Evolutionary conservation across 73 alveolate genomes (phyloP).

Genomic region (Paramecium tetraurelia): DNA sequence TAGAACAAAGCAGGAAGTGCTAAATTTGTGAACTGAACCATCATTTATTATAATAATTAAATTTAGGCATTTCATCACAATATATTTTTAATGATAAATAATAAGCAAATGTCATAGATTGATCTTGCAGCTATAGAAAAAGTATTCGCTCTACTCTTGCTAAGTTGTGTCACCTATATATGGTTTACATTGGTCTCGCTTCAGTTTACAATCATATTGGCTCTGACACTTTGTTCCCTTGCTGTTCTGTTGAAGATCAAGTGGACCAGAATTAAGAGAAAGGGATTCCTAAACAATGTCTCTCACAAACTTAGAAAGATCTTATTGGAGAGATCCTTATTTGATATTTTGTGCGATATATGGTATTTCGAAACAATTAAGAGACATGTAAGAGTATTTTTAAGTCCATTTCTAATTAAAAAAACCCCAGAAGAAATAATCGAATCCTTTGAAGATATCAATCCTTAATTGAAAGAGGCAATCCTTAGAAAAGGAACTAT

Average conservation of each 20-base stretch:
- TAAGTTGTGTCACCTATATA: not conserved
- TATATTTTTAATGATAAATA: not conserved
- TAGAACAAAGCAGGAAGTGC: constrained; percentile 35
- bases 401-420: constrained; percentile 22
- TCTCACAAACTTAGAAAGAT: not conserved
- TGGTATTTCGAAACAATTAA: constrained; percentile 42
- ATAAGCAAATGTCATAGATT: not conserved
- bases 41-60: not conserved
- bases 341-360: constrained; percentile 36
- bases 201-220: not conserved
- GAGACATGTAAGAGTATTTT: constrained; percentile 39
- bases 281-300: not conserved
- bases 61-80: not conserved
- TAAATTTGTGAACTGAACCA: constrained; percentile 56
- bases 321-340: constrained; percentile 15
- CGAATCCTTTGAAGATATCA: constrained; percentile 29
- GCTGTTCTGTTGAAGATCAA: not conserved
- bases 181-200: not conserved
- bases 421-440: constrained; percentile 26
- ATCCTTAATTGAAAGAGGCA: not conserved
- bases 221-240: not conserved
- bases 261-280: not conserved
- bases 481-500: constrained; percentile 7
- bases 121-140: not conserved
- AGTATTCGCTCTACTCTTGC: not conserved